Percentiles rank a stretch among this genome's conserved stretches.
phyloP scores from a whole-genome alignment of 2,329 filamentous ascomycete species.

The Penicillium sp. region DNA sequence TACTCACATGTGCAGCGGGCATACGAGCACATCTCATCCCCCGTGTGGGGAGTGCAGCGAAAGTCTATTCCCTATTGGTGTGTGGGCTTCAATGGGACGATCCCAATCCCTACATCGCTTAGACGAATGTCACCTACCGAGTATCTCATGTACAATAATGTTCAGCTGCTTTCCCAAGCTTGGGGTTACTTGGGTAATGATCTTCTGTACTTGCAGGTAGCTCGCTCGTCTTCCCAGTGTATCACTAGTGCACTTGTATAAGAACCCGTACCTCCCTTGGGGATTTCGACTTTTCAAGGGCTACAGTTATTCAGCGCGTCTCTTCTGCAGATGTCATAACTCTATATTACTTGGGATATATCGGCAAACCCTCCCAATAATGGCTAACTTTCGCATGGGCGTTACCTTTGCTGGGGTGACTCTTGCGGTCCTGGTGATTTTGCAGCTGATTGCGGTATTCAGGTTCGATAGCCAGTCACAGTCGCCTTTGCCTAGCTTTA shows the following conservation, averaged over 20 bases:
- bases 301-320: neutral
- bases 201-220: conserved; percentile 8
- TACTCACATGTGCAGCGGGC: neutral
- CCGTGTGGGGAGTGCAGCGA: conserved; percentile 13
- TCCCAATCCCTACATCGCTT: conserved; percentile 17
- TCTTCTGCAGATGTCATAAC: conserved; percentile 9
- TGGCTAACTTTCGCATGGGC: conserved; percentile 32
- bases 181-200: conserved; percentile 7
- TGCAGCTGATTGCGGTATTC: conserved; percentile 33
- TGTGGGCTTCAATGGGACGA: conserved; percentile 15
- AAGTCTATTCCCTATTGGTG: conserved; percentile 16
- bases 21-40: conserved; percentile 4
- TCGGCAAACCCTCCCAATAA: conserved; percentile 15
- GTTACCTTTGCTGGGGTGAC: conserved; percentile 28
- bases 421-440: conserved; percentile 30
- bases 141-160: neutral
- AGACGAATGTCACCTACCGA: conserved; percentile 16
- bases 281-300: neutral
- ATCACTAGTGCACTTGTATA: conserved; percentile 1
- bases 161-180: conserved; percentile 5
- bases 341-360: neutral
- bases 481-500: conserved; percentile 17
- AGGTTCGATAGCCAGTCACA: conserved; percentile 19
- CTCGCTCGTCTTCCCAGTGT: neutral
- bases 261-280: conserved; percentile 6